These are phyloP conservation scores for Saturnispora besseyi DNA, from an alignment of 805 yeast species.

Conservation along the genomic window DNA sequence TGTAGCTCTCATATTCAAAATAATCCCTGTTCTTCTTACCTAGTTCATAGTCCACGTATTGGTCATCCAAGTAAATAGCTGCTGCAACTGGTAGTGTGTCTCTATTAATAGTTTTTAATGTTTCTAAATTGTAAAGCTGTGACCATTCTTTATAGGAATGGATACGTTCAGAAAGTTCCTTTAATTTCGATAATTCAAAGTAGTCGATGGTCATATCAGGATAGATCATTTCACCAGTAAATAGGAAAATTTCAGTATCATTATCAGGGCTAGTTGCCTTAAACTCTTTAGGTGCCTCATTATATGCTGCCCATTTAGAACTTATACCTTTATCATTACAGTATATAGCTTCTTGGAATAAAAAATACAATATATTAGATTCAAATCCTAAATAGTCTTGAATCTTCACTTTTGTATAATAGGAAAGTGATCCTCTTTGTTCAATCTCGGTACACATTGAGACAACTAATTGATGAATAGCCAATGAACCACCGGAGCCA, in stretches of 20 bases:
- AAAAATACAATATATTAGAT: constrained; percentile 44
- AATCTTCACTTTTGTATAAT: constrained; percentile 27
- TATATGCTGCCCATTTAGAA: constrained; percentile 44
- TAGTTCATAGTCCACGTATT: constrained; percentile 41
- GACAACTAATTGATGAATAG: constrained; percentile 36
- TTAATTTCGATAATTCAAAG: constrained; percentile 32
- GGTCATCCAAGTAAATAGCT: constrained; percentile 40
- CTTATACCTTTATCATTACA: constrained; percentile 32
- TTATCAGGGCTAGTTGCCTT: neutral
- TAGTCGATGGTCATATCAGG: constrained; percentile 43
- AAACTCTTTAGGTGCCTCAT: constrained; percentile 22
- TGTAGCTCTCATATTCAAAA: constrained; percentile 30
- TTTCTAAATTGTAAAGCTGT: constrained; percentile 18
- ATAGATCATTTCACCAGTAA: constrained; percentile 27
- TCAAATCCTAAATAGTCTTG: constrained; percentile 36
- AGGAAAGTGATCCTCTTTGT: constrained; percentile 30
- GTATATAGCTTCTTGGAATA: constrained; percentile 53
- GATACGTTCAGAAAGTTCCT: constrained; percentile 31
- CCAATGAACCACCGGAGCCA: constrained; percentile 40
- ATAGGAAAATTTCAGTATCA: constrained; percentile 9
- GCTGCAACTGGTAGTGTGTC: constrained; percentile 36
- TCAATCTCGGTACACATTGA: constrained; percentile 33
- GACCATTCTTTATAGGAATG: constrained; percentile 27
- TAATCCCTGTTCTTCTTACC: constrained; percentile 16
- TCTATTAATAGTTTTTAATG: constrained; percentile 15